These are phyloP conservation scores for Pseudogymnoascus sp. DNA, from an alignment of 2,329 filamentous ascomycete genomes.

Conservation along the genomic window DNA sequence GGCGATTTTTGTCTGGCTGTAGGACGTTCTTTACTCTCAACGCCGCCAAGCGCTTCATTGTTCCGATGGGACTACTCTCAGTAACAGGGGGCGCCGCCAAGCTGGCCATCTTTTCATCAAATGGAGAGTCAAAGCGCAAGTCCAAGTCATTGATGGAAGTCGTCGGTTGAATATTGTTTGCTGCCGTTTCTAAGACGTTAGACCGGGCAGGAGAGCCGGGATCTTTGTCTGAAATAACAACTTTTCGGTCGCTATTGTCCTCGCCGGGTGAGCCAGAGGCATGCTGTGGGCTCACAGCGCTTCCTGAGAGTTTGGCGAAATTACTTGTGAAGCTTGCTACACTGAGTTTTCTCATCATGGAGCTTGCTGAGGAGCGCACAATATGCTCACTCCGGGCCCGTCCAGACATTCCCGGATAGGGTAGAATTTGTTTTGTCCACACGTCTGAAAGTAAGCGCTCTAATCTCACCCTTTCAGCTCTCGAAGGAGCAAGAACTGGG, in stretches of 20 bases:
- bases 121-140: neutral
- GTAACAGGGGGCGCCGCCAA: neutral
- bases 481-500: conserved; percentile 64
- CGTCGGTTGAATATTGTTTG: neutral
- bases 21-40: conserved; percentile 23
- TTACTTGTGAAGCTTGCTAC: conserved; percentile 71
- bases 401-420: conserved; percentile 73
- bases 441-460: conserved; percentile 70
- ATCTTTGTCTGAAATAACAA: neutral
- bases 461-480: conserved; percentile 68
- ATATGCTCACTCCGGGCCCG: conserved; percentile 61
- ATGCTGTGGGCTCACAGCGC: conserved; percentile 31
- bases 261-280: neutral
- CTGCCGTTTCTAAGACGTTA: neutral
- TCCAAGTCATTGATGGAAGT: neutral
- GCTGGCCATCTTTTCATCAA: conserved; percentile 3
- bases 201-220: neutral
- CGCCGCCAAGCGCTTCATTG: conserved; percentile 21
- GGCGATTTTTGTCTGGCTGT: conserved; percentile 23
- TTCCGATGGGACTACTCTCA: conserved; percentile 17
- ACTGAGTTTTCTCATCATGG: conserved; percentile 82
- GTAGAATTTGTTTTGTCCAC: conserved; percentile 74
- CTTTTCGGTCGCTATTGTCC: neutral
- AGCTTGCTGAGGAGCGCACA: conserved; percentile 71
- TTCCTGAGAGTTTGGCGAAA: conserved; percentile 65